Conservation (phyloP, 768 basidiomycete species). For the Leccinum truebloodii region DNA sequence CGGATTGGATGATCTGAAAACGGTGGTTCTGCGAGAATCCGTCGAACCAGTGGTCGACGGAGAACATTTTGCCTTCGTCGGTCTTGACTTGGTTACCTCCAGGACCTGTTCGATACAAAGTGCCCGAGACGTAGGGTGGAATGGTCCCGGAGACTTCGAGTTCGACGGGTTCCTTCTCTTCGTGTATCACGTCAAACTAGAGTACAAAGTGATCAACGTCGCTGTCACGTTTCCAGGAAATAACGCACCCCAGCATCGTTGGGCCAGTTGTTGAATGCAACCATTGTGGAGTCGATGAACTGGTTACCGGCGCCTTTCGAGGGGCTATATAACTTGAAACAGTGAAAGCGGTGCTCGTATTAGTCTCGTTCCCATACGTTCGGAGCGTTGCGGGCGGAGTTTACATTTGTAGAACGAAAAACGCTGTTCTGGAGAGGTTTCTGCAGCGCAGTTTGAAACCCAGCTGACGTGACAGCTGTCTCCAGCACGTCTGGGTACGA, state of each 20-base stretch:
- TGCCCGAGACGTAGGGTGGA: constrained; percentile 38
- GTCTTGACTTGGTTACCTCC: constrained; percentile 33
- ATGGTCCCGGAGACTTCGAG: constrained; percentile 32
- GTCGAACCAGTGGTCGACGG: constrained; percentile 43
- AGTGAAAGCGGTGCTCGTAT: constrained; percentile 1
- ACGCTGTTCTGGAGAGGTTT: no score
- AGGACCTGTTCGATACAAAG: constrained; percentile 42
- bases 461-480: no score
- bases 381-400: no score
- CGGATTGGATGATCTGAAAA: constrained; percentile 37
- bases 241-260: constrained; percentile 30
- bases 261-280: constrained; percentile 33
- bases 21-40: constrained; percentile 42
- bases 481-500: no score
- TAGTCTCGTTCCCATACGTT: no score
- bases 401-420: no score
- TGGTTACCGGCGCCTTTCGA: constrained; percentile 1
- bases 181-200: constrained; percentile 32
- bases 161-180: constrained; percentile 31
- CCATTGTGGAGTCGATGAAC: constrained; percentile 9
- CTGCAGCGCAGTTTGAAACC: no score
- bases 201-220: background rate
- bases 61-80: constrained; percentile 20
- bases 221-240: background rate
- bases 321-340: background rate